Conservation (phyloP, 225 moss, liverwort and hornwort genomes). For the Pseudoscleropodium purum region DNA sequence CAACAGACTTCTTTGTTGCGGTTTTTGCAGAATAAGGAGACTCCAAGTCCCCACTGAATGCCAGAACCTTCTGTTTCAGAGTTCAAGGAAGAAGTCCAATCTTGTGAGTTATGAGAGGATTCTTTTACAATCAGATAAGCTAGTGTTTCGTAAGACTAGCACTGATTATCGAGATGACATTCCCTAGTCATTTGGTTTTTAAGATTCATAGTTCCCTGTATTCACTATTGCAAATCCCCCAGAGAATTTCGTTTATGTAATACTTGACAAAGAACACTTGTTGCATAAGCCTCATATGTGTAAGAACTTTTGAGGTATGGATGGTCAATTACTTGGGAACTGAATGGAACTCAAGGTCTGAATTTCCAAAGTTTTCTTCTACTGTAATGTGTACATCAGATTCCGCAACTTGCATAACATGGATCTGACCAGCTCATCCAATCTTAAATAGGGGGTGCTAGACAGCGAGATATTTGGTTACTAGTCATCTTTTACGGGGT, state of each 20-base stretch:
- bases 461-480: too few species aligned
- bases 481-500: not conserved
- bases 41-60: conserved; percentile 35
- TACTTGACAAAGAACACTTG: not conserved
- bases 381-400: not conserved
- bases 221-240: not conserved
- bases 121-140: not conserved
- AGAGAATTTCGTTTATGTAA: not conserved
- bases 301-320: not conserved
- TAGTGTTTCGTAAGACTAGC: not conserved
- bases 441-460: not conserved
- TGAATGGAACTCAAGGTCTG: not conserved
- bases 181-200: not conserved
- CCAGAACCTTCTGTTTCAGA: conserved; percentile 20
- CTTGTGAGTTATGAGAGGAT: not conserved
- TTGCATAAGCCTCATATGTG: not conserved
- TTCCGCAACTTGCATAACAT: not conserved
- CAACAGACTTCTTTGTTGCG: conserved; percentile 2
- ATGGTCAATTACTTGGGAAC: not conserved
- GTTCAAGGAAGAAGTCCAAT: not conserved
- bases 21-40: conserved; percentile 13
- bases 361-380: not conserved
- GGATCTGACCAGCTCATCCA: not conserved
- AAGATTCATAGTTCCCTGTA: too few species aligned
- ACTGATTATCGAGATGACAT: not conserved